Evolutionary conservation across 371 early-diverging fungal genomes (phyloP), one percentile per base, ranked within the genome.

Genomic region (Haplosporangium sp.): DNA sequence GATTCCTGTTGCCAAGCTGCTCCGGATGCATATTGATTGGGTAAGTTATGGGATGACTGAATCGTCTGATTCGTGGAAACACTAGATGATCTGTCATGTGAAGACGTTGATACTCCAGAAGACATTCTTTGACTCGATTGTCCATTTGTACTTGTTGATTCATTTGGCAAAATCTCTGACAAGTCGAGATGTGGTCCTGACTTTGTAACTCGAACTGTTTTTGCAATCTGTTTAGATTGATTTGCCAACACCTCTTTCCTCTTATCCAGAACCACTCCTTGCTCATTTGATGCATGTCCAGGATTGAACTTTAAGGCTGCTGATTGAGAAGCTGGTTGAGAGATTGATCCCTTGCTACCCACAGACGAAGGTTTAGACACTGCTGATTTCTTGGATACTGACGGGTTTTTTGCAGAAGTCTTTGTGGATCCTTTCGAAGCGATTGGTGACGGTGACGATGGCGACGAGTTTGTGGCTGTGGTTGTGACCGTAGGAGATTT

Each of bases 141-240:
- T 38, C n/a, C n/a, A 59, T 39, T 7, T 11, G 34, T 45, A 17
- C 19, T 11, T 40, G 35, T 35, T 10, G 65, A 19, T 40, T 58
- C 63, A 40, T 39, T n/a, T 8, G 20, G 44, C 20, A 77, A 39
- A 1, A 77, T 10, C 1, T 47, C 52, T n/a, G 69, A 59, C 4
- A 61, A 48, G 45, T 72, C 62, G 11, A 64, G 47, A 6, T 67
- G 72, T 47, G 78, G 78, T 19, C 73, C 72, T 19, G 74, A 67
- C n/a, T 60, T 61, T 4, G 78, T 63, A 20, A 78, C 63, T n/a
- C 78, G 65, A 27, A 78, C 66, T 2, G 78, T 63, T 39, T 73
- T 78, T 27, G 78, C 69, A 11, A 78, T 78, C 20, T 78, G 78
- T 5, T 53, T 66, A 0, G 78, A 65, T 15, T 78, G 78, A 2